phyloP scores from a whole-genome alignment of 208 protist species.

The Acanthamoeba castellanii region DNA sequence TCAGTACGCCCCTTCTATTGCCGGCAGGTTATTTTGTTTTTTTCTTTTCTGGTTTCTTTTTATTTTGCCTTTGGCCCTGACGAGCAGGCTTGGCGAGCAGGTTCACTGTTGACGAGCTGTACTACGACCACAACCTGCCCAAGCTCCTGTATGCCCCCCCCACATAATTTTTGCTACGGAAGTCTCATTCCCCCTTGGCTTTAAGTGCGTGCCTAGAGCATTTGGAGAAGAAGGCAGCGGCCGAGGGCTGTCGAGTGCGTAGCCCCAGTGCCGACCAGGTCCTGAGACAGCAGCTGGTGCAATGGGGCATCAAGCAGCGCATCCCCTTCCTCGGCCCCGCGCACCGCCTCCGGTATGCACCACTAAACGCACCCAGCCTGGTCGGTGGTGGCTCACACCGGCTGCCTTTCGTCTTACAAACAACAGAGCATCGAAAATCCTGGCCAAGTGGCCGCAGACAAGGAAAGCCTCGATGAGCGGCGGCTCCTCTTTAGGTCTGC shows the following conservation, averaged over 20 bases:
- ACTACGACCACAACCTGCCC: slow-evolving; percentile 32
- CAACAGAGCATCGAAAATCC: neutral
- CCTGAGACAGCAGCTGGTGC: neutral
- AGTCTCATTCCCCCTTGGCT: neutral
- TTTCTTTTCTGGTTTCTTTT: too few relatives aligned
- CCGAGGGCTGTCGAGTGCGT: neutral
- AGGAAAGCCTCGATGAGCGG: neutral
- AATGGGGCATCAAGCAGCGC: slow-evolving; percentile 13
- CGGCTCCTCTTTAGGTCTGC: neutral
- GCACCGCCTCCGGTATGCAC: neutral
- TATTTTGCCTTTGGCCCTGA: neutral
- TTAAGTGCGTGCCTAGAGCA: neutral
- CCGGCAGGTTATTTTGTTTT: too few relatives aligned
- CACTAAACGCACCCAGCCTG: neutral
- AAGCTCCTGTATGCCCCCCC: neutral
- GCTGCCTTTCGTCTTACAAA: too few relatives aligned
- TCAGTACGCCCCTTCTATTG: neutral
- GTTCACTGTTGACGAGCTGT: neutral
- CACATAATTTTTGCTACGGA: neutral
- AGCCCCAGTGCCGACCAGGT: neutral
- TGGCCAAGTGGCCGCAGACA: neutral
- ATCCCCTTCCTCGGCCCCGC: neutral
- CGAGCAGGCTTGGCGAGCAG: neutral
- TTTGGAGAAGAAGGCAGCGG: neutral
- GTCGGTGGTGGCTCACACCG: neutral